Evolutionary conservation across 345 rosid species (phyloP), one percentile per base, ranked within the genome.

Genomic region (Capsella bursapastoris): DNA sequence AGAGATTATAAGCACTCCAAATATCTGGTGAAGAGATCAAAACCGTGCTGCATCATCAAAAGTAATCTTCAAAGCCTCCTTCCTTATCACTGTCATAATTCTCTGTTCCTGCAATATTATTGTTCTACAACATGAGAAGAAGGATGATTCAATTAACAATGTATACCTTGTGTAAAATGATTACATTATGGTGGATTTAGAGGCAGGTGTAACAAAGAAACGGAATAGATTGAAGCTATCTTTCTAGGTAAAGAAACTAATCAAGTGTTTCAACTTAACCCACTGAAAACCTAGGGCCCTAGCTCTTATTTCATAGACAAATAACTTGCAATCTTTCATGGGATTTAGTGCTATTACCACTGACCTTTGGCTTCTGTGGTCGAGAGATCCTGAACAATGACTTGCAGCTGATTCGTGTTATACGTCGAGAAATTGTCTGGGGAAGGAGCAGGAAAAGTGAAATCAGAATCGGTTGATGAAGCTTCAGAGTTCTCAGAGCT

Each of bases 31-130:
- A 37, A 50, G 69, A 53, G 34, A 69, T 69, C 28, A 31, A 67
- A 50, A 61, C 25, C 4, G 6, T 13, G 51, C 53, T 63, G 76
- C 78, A 32, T 38, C 80, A 76, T 84, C 85, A 91, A 80, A 90
- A 93, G 87, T 81, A 91, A 74, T 91, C 97, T 66, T 87, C 98
- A 74, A 93, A 91, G 31, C 87, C 90, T 7, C 92, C 89, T 58
- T 84, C 93, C 79, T 83, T 89, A 51, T 82, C 90, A 72, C 75
- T 79, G 18, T 82, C 85, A 65, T 60, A 66, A 59, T 76, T 79
- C 57, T 76, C 87, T 13, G 86, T 67, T 71, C 92, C 98, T 90
- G 93, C 84, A 82, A 57, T 25, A 73, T 79, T 62, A 72, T 57
- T 37, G 80, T 70, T 77, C 77, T 67, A 73, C 73, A 53, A 44